These are phyloP conservation scores for Rosa lucieae DNA, from an alignment of 306 rosid genomes.

Conservation along the genomic window DNA sequence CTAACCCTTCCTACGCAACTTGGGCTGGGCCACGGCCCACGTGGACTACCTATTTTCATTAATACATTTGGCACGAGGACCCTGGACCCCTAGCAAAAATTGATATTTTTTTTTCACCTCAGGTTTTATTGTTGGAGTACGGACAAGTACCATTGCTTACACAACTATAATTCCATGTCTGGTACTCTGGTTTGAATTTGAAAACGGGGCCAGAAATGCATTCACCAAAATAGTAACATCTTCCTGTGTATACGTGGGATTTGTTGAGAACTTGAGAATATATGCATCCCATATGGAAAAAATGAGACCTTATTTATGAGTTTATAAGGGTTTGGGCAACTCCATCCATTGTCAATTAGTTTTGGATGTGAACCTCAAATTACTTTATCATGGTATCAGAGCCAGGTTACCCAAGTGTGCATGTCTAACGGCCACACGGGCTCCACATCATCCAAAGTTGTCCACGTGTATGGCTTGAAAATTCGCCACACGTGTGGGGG, in stretches of 20 bases:
- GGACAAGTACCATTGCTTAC: not conserved
- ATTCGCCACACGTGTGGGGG: too few species aligned
- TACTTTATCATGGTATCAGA: too few species aligned
- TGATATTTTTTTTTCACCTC: not conserved
- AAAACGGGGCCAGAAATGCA: not conserved
- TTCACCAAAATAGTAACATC: not conserved
- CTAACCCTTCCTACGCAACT: not conserved
- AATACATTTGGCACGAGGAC: not conserved
- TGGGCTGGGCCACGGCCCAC: constrained; percentile 15
- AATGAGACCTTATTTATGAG: too few species aligned
- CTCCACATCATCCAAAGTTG: too few species aligned
- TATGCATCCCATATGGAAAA: too few species aligned
- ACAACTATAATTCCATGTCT: not conserved
- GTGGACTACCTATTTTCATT: not conserved
- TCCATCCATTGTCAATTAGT: too few species aligned
- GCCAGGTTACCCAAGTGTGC: too few species aligned
- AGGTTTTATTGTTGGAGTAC: not conserved
- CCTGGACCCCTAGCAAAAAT: not conserved
- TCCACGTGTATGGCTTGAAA: too few species aligned
- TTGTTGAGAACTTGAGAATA: too few species aligned
- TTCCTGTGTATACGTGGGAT: not conserved
- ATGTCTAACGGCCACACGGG: too few species aligned
- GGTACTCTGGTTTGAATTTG: not conserved
- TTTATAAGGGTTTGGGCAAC: too few species aligned
- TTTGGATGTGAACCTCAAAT: too few species aligned